Evolutionary conservation across 805 yeast species (phyloP).

Genomic region (Candida nonsorbophila): DNA sequence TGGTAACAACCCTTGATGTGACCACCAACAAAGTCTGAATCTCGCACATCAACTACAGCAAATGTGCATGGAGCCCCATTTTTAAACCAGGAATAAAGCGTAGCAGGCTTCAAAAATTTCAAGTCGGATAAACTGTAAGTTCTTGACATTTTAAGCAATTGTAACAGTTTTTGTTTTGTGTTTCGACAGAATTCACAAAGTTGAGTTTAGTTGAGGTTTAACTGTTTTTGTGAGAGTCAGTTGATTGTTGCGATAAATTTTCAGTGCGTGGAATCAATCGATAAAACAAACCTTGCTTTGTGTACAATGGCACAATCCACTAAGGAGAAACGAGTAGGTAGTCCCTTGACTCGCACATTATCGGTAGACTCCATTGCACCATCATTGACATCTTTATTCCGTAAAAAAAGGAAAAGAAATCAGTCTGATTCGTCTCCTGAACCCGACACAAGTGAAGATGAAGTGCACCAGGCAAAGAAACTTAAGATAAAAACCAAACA

Average conservation of each 20-base stretch:
- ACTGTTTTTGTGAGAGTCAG: neutral
- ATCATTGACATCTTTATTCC: conserved; percentile 25
- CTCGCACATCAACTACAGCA: conserved; percentile 79
- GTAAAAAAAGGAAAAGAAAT: conserved; percentile 18
- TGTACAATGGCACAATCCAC: neutral
- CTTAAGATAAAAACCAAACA: conserved; percentile 20
- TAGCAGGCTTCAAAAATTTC: conserved; percentile 40
- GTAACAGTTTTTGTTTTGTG: neutral
- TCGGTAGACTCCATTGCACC: conserved; percentile 39
- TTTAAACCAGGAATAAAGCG: conserved; percentile 43
- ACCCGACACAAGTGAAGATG: conserved; percentile 14
- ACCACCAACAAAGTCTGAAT: conserved; percentile 76
- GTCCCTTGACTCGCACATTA: conserved; percentile 25
- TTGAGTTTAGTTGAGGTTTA: no score
- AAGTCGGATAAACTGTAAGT: conserved; percentile 35
- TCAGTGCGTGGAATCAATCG: neutral
- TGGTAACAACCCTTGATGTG: conserved; percentile 55
- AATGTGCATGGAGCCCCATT: conserved; percentile 36
- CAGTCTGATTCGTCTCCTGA: conserved; percentile 10
- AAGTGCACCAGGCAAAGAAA: conserved; percentile 10
- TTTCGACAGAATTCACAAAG: conserved; percentile 1
- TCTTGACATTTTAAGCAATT: neutral
- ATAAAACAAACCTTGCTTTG: neutral
- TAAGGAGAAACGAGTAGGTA: conserved; percentile 1
- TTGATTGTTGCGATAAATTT: neutral